These are phyloP conservation scores for Aureobasidium lini DNA, from an alignment of 2,329 filamentous ascomycete species.

Conservation along the genomic window DNA sequence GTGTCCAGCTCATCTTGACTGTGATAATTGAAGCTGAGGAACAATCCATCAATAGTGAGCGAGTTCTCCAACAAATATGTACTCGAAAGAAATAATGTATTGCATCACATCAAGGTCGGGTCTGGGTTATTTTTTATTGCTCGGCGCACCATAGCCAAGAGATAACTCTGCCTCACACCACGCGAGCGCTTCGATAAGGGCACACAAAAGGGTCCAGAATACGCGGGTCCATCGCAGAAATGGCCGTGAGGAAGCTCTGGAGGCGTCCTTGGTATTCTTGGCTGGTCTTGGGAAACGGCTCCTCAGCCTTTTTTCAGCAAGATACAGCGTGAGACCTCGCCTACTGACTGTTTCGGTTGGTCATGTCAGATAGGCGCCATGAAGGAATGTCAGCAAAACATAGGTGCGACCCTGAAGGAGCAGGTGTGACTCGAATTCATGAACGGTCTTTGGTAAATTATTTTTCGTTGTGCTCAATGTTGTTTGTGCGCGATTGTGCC, in stretches of 20 bases:
- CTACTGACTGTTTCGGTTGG: constrained; percentile 4
- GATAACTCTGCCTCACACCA: neutral
- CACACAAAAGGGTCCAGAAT: neutral
- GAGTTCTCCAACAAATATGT: neutral
- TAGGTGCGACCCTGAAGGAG: neutral
- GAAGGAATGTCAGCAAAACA: neutral
- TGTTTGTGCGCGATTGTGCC: neutral
- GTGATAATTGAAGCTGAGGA: neutral
- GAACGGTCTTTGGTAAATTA: neutral
- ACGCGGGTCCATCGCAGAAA: neutral
- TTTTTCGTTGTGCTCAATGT: neutral
- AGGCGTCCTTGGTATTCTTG: constrained; percentile 2
- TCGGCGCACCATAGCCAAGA: constrained; percentile 1
- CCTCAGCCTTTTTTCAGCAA: neutral
- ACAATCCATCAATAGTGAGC: neutral
- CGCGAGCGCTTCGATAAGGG: constrained; percentile 10
- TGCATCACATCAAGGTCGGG: neutral
- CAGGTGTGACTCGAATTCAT: neutral
- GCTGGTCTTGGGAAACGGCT: constrained; percentile 2
- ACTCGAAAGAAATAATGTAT: constrained; percentile 1
- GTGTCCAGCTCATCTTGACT: constrained; percentile 19
- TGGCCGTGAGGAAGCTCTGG: neutral
- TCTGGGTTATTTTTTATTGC: neutral
- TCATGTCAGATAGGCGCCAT: constrained; percentile 5
- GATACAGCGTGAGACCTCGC: neutral